Evolutionary conservation across 2,329 filamentous ascomycete species (phyloP), one percentile per base, ranked within the genome.

Genomic region (Venturia nashicola): DNA sequence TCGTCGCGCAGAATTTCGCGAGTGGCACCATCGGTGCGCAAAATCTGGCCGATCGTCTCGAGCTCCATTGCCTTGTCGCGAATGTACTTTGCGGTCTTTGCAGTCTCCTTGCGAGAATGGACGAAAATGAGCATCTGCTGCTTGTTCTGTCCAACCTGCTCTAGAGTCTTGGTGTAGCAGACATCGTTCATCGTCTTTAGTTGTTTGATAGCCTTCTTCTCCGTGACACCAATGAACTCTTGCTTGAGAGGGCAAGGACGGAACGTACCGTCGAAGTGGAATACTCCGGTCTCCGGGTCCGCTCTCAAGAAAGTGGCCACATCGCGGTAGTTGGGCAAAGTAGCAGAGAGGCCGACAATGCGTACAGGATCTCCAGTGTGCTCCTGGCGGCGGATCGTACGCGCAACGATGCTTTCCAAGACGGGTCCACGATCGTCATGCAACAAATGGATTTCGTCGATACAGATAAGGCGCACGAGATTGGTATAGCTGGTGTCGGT

Each of bases 61-160:
- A 90, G 83, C 74, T 99, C 94, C n/a, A 99, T 77, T 3, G 94
- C 93, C 76, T 97, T 97, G 78, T 99, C 95, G 67, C 92, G 85
- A 71, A 99, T 92, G 72, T 96, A 96, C 72, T 89, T 91, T 32
- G 93, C 94, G 2, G 95, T 99, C 78, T 99, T 99, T 9, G 92
- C 91, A 0, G 95, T 99, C 75, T 99, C 95, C 72, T 99, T 99
- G 70, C 94, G 84, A 44, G 94, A 99, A 74, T 99, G 95, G 7
- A 99, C 94, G 72, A 99, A 99, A 65, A 99, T 96, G 48, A 99
- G 85, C 92, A 99, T 97, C 75, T 99, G 94, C 70, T 99, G 96
- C 67, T 90, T 86, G 71, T 95, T 88, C 65, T 88, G 87, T 6
- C 94, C 94, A 40, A 97, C 93, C 72, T 97, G 93, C 75, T 99